Conservation (phyloP, 148 eudicot species). For the Pharnaceum exiguum region DNA sequence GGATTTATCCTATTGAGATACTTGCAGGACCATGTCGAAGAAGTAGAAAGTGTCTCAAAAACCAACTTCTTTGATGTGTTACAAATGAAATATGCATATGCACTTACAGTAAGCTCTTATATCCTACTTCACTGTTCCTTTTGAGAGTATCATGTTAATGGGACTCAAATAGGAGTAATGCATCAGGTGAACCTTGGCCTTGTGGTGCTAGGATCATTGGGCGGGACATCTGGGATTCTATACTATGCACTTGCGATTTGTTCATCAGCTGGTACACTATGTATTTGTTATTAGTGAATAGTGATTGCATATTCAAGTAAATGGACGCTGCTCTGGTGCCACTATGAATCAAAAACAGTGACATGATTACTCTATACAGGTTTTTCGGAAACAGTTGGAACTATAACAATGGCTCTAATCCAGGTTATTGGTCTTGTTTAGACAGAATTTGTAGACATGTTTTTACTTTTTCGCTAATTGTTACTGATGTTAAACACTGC, state of each 20-base stretch:
- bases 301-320: background rate
- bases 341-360: background rate
- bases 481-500: background rate
- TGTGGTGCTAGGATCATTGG: conserved; percentile 42
- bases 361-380: conserved; percentile 28
- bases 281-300: background rate
- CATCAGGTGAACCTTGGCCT: conserved; percentile 55
- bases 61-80: conserved; percentile 25
- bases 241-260: conserved; percentile 47
- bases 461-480: too few relatives aligned
- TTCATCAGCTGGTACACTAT: conserved; percentile 41
- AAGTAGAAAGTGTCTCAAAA: conserved; percentile 16
- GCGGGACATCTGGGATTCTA: conserved; percentile 42
- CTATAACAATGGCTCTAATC: conserved; percentile 48
- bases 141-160: too few relatives aligned
- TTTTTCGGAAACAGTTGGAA: conserved; percentile 41
- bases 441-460: background rate
- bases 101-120: conserved; percentile 31
- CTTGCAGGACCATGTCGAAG: conserved; percentile 25
- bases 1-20: background rate
- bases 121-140: background rate
- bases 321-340: background rate
- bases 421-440: conserved; percentile 31
- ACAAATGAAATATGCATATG: conserved; percentile 30
- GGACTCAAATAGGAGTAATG: background rate